Evolutionary conservation across 1,284 basidiomycete species (phyloP).

Genomic region (Wolfiporia cocos): DNA sequence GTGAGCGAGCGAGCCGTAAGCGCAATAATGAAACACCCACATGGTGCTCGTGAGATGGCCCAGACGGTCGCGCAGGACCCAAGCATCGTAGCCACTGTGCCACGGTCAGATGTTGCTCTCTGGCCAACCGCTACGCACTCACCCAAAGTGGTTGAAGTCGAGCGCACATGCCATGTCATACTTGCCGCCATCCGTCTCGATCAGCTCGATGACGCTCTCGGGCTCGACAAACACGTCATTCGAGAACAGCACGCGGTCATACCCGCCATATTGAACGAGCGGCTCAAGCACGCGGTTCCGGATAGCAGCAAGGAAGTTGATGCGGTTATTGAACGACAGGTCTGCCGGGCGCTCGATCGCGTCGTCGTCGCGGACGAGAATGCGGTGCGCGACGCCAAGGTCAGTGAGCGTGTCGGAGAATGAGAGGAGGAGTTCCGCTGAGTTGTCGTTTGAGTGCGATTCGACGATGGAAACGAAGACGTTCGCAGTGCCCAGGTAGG

Average conservation of each 20-base stretch:
- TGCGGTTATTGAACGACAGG: constrained; percentile 32
- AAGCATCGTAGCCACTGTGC: constrained; percentile 37
- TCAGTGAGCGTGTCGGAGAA: constrained; percentile 28
- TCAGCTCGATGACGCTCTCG: constrained; percentile 38
- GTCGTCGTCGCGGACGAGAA: constrained; percentile 27
- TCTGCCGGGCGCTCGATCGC: constrained; percentile 28
- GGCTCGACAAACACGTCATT: constrained; percentile 46
- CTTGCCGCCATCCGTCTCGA: constrained; percentile 37
- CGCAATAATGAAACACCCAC: neutral
- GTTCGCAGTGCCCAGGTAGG: constrained; percentile 41
- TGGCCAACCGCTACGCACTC: neutral
- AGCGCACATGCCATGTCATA: constrained; percentile 54
- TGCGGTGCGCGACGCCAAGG: constrained; percentile 27
- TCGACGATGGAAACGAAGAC: constrained; percentile 54
- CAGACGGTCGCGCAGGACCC: constrained; percentile 38
- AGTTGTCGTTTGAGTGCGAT: constrained; percentile 41
- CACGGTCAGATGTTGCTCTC: neutral
- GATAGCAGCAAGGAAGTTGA: constrained; percentile 36
- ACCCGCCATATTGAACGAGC: constrained; percentile 30
- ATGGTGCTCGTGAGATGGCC: constrained; percentile 34
- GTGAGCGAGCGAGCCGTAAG: neutral
- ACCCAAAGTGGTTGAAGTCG: constrained; percentile 37
- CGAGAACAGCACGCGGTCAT: constrained; percentile 41
- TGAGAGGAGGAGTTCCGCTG: constrained; percentile 32
- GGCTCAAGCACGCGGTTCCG: constrained; percentile 43